These are phyloP conservation scores for Sporopachydermia lactativora DNA, from an alignment of 805 yeast genomes.

Conservation along the genomic window DNA sequence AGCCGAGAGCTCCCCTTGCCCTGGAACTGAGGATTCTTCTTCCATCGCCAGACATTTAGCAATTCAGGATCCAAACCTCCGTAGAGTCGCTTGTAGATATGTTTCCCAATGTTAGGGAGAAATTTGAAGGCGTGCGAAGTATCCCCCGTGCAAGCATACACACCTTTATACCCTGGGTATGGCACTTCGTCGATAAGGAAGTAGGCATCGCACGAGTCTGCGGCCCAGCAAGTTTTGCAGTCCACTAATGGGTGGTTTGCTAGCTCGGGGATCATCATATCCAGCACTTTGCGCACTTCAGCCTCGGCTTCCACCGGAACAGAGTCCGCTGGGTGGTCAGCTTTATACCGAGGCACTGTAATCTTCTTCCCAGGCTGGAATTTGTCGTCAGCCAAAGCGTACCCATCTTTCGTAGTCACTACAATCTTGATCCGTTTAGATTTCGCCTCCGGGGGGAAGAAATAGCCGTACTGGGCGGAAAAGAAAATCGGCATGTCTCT, in stretches of 20 bases:
- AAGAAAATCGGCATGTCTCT: constrained; percentile 28
- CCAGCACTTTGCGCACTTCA: constrained; percentile 17
- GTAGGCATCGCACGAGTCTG: not conserved
- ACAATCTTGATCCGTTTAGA: constrained; percentile 19
- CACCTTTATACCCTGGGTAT: not conserved
- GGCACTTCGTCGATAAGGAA: not conserved
- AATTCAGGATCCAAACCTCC: not conserved
- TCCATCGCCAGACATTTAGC: not conserved
- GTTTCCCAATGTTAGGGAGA: constrained; percentile 28
- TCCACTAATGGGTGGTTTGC: constrained; percentile 21
- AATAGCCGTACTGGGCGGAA: constrained; percentile 28
- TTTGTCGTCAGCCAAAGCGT: constrained; percentile 10
- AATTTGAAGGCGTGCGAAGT: constrained; percentile 28
- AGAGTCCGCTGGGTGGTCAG: constrained; percentile 18
- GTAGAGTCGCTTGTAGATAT: not conserved
- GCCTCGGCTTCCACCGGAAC: constrained; percentile 22
- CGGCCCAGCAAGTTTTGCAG: constrained; percentile 25
- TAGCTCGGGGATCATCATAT: constrained; percentile 25
- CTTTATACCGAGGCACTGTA: constrained; percentile 23
- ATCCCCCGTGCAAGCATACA: constrained; percentile 1
- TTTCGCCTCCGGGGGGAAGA: constrained; percentile 31
- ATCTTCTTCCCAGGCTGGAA: constrained; percentile 5
- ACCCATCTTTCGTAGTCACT: constrained; percentile 20
- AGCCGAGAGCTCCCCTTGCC: constrained; percentile 1
- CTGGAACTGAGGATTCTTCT: not conserved